Evolutionary conservation across 306 rosid species (phyloP), one percentile per base, ranked within the genome.

Genomic region (Cucumis cinereus): DNA sequence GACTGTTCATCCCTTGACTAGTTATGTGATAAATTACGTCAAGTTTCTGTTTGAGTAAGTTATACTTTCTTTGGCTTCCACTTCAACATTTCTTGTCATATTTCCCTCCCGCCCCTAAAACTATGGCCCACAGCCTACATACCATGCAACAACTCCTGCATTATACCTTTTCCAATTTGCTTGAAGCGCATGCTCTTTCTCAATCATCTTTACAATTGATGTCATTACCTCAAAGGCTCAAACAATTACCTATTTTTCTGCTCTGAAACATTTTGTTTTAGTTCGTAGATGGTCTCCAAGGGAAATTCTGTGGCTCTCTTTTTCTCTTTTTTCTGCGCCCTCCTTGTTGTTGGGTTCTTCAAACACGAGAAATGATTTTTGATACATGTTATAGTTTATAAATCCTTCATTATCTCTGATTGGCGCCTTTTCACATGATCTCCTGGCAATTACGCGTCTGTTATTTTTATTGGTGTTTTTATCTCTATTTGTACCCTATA

Each of bases 1-100:
- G 83, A 95, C 96, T 54, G 99, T 95, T 76, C 99, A 95, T 84
- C 99, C 99, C 58, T 79, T 95, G 77, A 95, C 99, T 47, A 95
- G 96, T 89, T 95, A 95, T 61, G 99, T 94, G 83, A 94, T 94
- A 77, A 94, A 94, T 79, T 94, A 94, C 12, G 90, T 95, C 49
- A 95, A 95, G 78, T 95, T 94, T 78, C 82, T 92, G 15, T 90
- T 85, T 20, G 97, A 94, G 99, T 94, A 82, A 88, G 97, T 86
- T 55, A 78, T 74, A 22, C 24, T 77, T 85, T 75, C 59, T 68
- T 6, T 79, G 55, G 56, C 50, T 20, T 68, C 70, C 55, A 54
- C 33, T 57, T 53, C 30, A 77, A 6, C 16, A 41, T 77, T 64
- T 17, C 16, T 19, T 64, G 30, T 52, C 26, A 54, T 12, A 49